These are phyloP conservation scores for Apostasia shenzhenica DNA, from an alignment of 106 monocot species.

Conservation along the genomic window DNA sequence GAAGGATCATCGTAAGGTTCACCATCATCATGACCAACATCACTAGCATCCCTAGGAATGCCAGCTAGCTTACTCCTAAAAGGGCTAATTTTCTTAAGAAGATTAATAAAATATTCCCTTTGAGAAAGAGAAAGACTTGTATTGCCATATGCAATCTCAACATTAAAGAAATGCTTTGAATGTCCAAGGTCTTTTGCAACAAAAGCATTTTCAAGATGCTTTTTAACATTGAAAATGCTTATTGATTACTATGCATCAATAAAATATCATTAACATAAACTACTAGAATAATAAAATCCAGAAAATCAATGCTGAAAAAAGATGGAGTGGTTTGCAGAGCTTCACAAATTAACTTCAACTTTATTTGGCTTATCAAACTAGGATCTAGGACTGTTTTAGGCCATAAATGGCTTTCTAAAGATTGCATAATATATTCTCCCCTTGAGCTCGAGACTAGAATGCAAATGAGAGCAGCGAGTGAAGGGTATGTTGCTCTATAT, in stretches of 20 bases:
- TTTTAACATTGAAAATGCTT: background rate
- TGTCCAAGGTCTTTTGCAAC: background rate
- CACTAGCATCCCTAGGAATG: background rate
- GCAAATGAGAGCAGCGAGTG: too few species aligned
- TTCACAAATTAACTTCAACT: too few species aligned
- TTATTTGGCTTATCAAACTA: too few species aligned
- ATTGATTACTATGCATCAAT: background rate
- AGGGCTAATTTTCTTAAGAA: background rate
- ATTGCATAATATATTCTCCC: too few species aligned
- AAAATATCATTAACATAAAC: too few species aligned
- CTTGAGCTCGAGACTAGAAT: too few species aligned
- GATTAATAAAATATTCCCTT: background rate
- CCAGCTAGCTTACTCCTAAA: background rate
- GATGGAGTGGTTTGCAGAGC: too few species aligned
- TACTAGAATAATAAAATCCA: too few species aligned
- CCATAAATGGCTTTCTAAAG: too few species aligned
- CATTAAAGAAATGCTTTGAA: background rate
- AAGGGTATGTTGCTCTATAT: too few species aligned
- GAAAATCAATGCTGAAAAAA: too few species aligned
- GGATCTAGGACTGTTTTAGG: too few species aligned
- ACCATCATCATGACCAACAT: background rate
- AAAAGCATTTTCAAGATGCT: background rate
- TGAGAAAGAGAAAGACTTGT: background rate
- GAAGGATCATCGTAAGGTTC: background rate
- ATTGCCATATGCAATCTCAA: background rate